These are phyloP conservation scores for sweet orange (Citrus sinensis) DNA, from an alignment of 345 rosid genomes.

Conservation along the genomic window DVS_A1.0 CM039167.1:5950501-5951000, in stretches of 20 bases:
- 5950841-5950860: slow-evolving; percentile 41
- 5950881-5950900: slow-evolving; percentile 39
- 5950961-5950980: slow-evolving; percentile 32
- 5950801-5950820: slow-evolving; percentile 34
- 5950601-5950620: slow-evolving; percentile 47
- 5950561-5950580: slow-evolving; percentile 25
- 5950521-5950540: slow-evolving; percentile 50
- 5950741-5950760: slow-evolving; percentile 44
- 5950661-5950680: slow-evolving; percentile 44
- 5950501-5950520: slow-evolving; percentile 51
- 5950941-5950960: slow-evolving; percentile 37
- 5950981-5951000: slow-evolving; percentile 30
- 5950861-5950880: slow-evolving; percentile 33
- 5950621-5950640: slow-evolving; percentile 41
- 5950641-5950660: slow-evolving; percentile 33
- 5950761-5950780: slow-evolving; percentile 38
- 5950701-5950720: slow-evolving; percentile 47
- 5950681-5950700: slow-evolving; percentile 40
- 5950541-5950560: slow-evolving; percentile 36
- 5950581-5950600: slow-evolving; percentile 35
- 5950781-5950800: slow-evolving; percentile 36
- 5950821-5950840: slow-evolving; percentile 45
- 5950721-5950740: slow-evolving; percentile 51
- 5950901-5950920: slow-evolving; percentile 53
- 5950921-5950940: slow-evolving; percentile 40